A percentile compares a stretch with the other conserved stretches of the same genome.
Evolutionary conservation across 192 early-diverging fungal species (phyloP).

Genomic region (Backusella luteola): DNA sequence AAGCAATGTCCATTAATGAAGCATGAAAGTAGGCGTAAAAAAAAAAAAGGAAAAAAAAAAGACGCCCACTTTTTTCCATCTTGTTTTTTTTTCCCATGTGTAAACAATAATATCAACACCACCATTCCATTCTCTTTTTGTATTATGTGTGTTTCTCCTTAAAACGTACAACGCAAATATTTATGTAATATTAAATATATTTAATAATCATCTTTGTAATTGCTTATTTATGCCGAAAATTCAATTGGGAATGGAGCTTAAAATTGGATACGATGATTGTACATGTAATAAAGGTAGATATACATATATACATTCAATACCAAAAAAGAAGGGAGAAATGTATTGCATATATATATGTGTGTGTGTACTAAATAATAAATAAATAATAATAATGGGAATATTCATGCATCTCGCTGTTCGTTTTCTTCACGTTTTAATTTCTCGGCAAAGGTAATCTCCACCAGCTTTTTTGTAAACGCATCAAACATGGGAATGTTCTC

Average conservation of each 20-base stretch:
- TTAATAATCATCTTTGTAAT: not conserved
- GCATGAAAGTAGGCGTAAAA: not conserved
- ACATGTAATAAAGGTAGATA: not conserved
- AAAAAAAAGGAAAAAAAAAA: not conserved
- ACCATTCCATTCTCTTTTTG: not conserved
- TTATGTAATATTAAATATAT: not conserved
- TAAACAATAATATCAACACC: not conserved
- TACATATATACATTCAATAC: not conserved
- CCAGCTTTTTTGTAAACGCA: slow-evolving; percentile 10
- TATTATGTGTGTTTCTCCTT: not conserved
- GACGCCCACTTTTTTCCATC: not conserved
- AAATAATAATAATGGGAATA: not conserved
- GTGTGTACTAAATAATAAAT: not conserved
- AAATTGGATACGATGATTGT: too few relatives aligned
- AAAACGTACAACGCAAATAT: slow-evolving; percentile 4
- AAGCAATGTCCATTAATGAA: not conserved
- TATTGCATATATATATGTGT: not conserved
- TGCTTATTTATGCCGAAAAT: not conserved
- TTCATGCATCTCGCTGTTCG: not conserved
- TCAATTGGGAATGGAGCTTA: not conserved
- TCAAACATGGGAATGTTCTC: not conserved
- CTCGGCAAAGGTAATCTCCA: slow-evolving; percentile 1
- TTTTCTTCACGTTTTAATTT: not conserved
- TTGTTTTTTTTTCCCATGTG: not conserved
- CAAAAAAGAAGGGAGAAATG: not conserved